Percentiles rank a stretch among this genome's conserved stretches.
Conservation (phyloP, 768 basidiomycete genomes). For the Lanmaoa rubissima region DNA sequence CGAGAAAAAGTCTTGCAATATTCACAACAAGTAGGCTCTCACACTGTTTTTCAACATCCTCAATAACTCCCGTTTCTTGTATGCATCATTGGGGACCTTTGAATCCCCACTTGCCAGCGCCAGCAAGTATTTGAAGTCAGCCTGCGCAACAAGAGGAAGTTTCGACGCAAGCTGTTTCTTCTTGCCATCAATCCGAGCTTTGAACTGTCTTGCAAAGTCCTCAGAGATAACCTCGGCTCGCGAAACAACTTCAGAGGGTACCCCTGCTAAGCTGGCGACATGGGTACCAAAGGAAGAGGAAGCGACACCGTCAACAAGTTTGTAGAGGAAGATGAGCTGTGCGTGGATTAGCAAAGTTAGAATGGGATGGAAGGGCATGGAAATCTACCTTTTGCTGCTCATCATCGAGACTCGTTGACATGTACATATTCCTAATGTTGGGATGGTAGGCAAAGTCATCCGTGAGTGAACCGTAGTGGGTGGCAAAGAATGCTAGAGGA, state of each 20-base stretch:
- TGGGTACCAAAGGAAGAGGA: conserved; percentile 90
- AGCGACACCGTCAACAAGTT: conserved; percentile 85
- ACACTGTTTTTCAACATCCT: conserved; percentile 49
- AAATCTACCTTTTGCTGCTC: conserved; percentile 76
- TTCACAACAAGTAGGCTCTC: conserved; percentile 25
- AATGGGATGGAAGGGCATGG: neutral
- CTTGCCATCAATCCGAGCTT: conserved; percentile 68
- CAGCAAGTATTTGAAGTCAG: conserved; percentile 84
- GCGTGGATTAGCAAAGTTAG: neutral
- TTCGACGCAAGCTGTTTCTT: conserved; percentile 48
- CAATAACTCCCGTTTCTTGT: conserved; percentile 53
- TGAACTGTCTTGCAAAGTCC: conserved; percentile 86
- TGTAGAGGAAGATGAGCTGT: conserved; percentile 92
- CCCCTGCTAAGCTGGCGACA: conserved; percentile 93
- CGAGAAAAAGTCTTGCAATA: neutral
- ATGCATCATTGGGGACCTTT: conserved; percentile 51
- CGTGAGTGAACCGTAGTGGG: conserved; percentile 94
- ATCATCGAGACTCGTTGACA: conserved; percentile 93
- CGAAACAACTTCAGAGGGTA: conserved; percentile 79
- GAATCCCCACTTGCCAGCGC: conserved; percentile 55
- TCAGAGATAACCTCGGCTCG: conserved; percentile 86
- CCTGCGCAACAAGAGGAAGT: conserved; percentile 79
- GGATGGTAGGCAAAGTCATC: conserved; percentile 92
- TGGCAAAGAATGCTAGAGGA: conserved; percentile 93
- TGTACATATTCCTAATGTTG: conserved; percentile 92